Percentiles rank a stretch among this genome's conserved stretches.
Evolutionary conservation across 2,329 filamentous ascomycete genomes (phyloP).

Genomic region (Curvularia sp.): DNA sequence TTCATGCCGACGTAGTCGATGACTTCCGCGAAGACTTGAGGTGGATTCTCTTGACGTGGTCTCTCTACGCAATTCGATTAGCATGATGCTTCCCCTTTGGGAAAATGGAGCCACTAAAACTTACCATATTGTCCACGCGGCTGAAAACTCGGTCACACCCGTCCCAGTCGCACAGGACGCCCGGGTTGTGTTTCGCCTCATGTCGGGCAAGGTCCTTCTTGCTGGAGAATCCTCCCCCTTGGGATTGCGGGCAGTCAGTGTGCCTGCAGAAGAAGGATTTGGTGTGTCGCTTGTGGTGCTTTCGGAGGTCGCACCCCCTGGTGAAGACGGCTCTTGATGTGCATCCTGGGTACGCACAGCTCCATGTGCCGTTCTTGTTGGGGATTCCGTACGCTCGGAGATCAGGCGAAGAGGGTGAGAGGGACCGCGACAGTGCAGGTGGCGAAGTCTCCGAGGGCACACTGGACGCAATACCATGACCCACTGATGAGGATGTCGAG

Average conservation of each 20-base stretch:
- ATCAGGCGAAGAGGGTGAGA: conserved; percentile 51
- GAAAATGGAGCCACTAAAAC: conserved; percentile 18
- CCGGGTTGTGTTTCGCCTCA: conserved; percentile 68
- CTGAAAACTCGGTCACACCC: conserved; percentile 66
- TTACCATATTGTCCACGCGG: conserved; percentile 67
- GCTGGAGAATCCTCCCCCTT: conserved; percentile 65
- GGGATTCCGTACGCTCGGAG: conserved; percentile 52
- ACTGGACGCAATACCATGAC: conserved; percentile 36
- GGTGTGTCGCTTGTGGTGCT: conserved; percentile 68
- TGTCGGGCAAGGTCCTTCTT: conserved; percentile 68
- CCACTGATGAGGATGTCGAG: conserved; percentile 44
- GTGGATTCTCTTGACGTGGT: conserved; percentile 52
- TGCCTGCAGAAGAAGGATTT: conserved; percentile 68
- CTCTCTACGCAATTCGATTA: conserved; percentile 41
- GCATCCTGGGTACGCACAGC: conserved; percentile 65
- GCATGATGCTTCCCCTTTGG: conserved; percentile 5
- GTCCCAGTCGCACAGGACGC: conserved; percentile 65
- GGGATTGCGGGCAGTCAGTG: conserved; percentile 64
- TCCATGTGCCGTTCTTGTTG: conserved; percentile 61
- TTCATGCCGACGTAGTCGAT: conserved; percentile 25
- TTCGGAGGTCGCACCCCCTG: conserved; percentile 66
- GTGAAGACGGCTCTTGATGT: conserved; percentile 65
- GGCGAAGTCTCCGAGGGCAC: conserved; percentile 40
- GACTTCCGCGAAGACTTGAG: conserved; percentile 45
- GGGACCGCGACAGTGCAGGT: conserved; percentile 45